Evolutionary conservation across 306 rosid species (phyloP).

Genomic region (Trifolium fragiferum): DNA sequence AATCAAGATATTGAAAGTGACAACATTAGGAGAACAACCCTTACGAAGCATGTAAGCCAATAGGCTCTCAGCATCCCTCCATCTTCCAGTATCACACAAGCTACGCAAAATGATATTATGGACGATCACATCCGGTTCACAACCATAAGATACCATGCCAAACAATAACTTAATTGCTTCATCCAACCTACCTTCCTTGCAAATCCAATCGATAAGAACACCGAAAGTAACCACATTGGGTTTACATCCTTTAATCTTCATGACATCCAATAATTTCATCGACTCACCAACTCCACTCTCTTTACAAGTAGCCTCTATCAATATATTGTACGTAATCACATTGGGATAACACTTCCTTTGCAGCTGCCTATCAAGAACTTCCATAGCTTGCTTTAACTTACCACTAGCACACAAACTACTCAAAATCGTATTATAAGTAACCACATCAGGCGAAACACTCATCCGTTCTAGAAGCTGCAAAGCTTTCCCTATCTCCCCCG

Average conservation of each 20-base stretch:
- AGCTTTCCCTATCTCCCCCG: constrained; percentile 83
- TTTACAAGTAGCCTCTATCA: constrained; percentile 94
- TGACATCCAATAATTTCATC: constrained; percentile 88
- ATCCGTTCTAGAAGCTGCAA: constrained; percentile 76
- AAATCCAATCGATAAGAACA: constrained; percentile 91
- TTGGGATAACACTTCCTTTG: constrained; percentile 86
- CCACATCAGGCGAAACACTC: constrained; percentile 90
- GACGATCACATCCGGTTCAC: constrained; percentile 80
- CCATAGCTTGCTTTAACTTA: constrained; percentile 85
- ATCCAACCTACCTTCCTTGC: constrained; percentile 87
- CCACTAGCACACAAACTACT: constrained; percentile 75
- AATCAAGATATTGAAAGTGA: constrained; percentile 95
- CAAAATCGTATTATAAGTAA: constrained; percentile 81
- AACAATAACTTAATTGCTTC: constrained; percentile 80
- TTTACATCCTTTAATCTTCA: constrained; percentile 82
- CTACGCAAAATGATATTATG: constrained; percentile 86
- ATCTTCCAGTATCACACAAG: constrained; percentile 90
- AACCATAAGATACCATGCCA: constrained; percentile 66
- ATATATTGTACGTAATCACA: constrained; percentile 85
- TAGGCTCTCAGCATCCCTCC: constrained; percentile 92
- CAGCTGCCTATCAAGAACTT: constrained; percentile 78
- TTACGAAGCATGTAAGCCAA: constrained; percentile 76
- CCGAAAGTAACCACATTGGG: constrained; percentile 92
- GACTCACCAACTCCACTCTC: constrained; percentile 87
- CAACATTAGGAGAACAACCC: constrained; percentile 95